Percentiles rank a stretch among this genome's conserved stretches.
Conservation (phyloP, 495 filamentous ascomycete species). For the Aspergillus carlsbadensis region DNA sequence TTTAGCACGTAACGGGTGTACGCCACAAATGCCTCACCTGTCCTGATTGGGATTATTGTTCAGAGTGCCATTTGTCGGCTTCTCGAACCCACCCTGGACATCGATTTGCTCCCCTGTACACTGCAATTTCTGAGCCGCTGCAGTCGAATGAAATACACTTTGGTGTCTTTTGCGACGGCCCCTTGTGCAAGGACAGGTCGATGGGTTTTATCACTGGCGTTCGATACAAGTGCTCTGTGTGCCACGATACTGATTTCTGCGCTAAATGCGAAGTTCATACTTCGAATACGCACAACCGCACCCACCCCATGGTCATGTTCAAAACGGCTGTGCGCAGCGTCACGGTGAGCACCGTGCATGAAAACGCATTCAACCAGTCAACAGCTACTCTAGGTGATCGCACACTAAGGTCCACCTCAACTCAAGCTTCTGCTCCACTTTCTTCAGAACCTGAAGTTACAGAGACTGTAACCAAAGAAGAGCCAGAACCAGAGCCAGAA, state of each 20-base stretch:
- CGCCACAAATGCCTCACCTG: constrained; percentile 97
- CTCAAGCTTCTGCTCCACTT: constrained; percentile 47
- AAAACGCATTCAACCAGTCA: constrained; percentile 61
- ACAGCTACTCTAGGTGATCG: constrained; percentile 70
- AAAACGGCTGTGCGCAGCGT: constrained; percentile 91
- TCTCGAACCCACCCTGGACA: constrained; percentile 72
- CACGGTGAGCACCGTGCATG: constrained; percentile 78
- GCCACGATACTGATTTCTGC: constrained; percentile 95
- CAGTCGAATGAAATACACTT: constrained; percentile 59
- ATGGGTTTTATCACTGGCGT: constrained; percentile 75
- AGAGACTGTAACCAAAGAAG: constrained; percentile 57
- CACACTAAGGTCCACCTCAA: constrained; percentile 39
- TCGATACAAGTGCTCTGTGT: constrained; percentile 97
- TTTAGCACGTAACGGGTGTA: constrained; percentile 73
- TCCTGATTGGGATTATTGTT: constrained; percentile 97
- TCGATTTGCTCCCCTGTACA: constrained; percentile 87
- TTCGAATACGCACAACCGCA: constrained; percentile 81
- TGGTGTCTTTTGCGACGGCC: constrained; percentile 95
- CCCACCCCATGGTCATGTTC: constrained; percentile 95
- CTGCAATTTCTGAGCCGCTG: constrained; percentile 62
- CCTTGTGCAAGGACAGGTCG: constrained; percentile 67
- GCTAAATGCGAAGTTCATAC: constrained; percentile 89
- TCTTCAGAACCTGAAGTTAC: constrained; percentile 58
- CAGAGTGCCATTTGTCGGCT: constrained; percentile 67
- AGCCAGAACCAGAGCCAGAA: constrained; percentile 52